Evolutionary conservation across 2,329 filamentous ascomycete genomes (phyloP), one percentile per base, ranked within the genome.

Genomic region (Ophiocordyceps sinensis): DNA sequence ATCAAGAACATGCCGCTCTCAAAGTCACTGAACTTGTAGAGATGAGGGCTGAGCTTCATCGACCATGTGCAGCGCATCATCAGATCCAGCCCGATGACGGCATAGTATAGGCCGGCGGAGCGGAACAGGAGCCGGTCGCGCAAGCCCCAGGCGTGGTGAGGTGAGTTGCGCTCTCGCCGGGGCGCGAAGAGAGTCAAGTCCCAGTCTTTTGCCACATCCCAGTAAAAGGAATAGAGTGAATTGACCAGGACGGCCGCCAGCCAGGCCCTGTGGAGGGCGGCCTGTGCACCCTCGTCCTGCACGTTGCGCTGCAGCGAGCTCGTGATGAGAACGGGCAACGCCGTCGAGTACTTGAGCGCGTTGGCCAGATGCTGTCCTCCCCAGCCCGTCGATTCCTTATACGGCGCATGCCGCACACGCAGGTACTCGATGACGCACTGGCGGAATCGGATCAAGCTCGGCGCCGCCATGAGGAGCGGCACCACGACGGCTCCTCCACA

Each of bases 151-250:
- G 85, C 76, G 51, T 88, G 74, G 23, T 82, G 75, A 2, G 71
- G 71, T 11, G 72, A 69, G 48, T 69, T 68, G 47, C 81, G 75
- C 46, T 75, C 68, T 31, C 62, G 63, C 13, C 65, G 58, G 2
- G 68, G 58, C 3, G 81, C 75, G 55, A 96, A 84, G 13, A 96
- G 70, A 0, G 82, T 85, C 46, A 98, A 70, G 56, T 96, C 91
- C 91, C 91, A 98, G 67, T 98, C 91, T 65, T 88, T 91, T 42
- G 85, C 73, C 28, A 96, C 79, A 54, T 98, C 91, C 91, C 91
- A 98, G 69, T 91, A 98, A 66, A 96, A 96, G n/a, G 83, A 87
- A 64, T 94, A 98, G 36, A 83, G 68, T 13, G 85, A 93, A 60
- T 98, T 95, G 52, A 91, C 56, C 29, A 86, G 66, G 28, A 85